These are phyloP conservation scores for Calonectria pteridis DNA, from an alignment of 2,329 filamentous ascomycete genomes.

Conservation along the genomic window DNA sequence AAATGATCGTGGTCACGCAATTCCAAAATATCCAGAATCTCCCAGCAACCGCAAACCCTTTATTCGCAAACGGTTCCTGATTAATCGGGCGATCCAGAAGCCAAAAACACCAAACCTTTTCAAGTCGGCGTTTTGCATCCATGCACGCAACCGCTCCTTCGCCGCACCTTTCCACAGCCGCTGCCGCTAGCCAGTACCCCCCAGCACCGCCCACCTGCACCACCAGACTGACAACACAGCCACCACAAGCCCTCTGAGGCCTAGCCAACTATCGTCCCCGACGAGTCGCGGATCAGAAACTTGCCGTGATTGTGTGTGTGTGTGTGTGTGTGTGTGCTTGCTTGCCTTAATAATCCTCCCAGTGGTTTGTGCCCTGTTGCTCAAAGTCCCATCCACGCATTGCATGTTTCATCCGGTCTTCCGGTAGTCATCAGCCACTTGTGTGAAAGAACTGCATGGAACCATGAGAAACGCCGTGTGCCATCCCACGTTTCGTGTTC, in stretches of 20 bases:
- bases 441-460: not conserved
- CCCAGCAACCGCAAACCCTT: not conserved
- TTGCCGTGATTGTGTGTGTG: not conserved
- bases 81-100: not conserved
- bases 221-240: not conserved
- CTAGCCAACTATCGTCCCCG: not conserved
- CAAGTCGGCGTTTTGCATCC: not conserved
- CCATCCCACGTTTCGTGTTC: not conserved
- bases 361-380: not conserved
- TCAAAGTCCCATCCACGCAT: not conserved
- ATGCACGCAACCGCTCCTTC: not conserved
- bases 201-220: not conserved
- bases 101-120: not conserved
- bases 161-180: not conserved
- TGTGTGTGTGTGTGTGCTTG: not conserved
- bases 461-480: not conserved
- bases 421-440: not conserved
- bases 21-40: not conserved
- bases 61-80: not conserved
- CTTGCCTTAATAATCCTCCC: not conserved
- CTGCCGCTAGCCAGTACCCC: not conserved
- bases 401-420: not conserved
- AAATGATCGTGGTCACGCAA: not conserved
- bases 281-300: not conserved
- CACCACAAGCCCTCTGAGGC: not conserved